These are phyloP conservation scores for Stenogyne calaminthoides DNA, from an alignment of 305 asterid species.

Conservation along the genomic window DNA sequence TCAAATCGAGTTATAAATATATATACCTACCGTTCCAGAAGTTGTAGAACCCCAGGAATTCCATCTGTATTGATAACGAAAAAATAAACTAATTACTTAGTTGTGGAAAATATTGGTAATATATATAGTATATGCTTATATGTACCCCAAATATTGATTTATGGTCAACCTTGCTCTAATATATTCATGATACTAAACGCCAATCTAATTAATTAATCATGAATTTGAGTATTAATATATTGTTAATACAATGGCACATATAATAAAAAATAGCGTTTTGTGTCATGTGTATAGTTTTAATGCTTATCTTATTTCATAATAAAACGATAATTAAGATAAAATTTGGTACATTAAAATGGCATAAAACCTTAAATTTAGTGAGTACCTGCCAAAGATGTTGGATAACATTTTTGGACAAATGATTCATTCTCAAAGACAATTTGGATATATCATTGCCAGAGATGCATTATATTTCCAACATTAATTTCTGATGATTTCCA, in stretches of 20 bases:
- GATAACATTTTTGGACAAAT: too few species aligned
- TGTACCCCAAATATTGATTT: not conserved
- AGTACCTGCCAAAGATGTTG: constrained; percentile 59
- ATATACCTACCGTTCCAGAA: constrained; percentile 58
- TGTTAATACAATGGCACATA: too few species aligned
- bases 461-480: constrained; percentile 38
- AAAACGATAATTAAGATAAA: not conserved
- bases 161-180: not conserved
- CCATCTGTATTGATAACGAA: constrained; percentile 47
- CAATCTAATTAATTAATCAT: not conserved
- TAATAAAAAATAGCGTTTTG: not conserved
- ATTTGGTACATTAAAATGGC: not conserved
- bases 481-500: constrained; percentile 30
- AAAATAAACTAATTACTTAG: not conserved
- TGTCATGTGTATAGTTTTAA: not conserved
- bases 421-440: constrained; percentile 61
- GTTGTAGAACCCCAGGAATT: constrained; percentile 53
- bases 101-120: not conserved
- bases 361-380: not conserved
- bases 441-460: constrained; percentile 63
- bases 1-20: not conserved
- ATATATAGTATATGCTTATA: too few species aligned
- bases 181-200: not conserved
- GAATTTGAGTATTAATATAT: too few species aligned
- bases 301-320: too few species aligned